Evolutionary conservation across 345 rosid species (phyloP).

Genomic region (Hibiscus tridactylites): DNA sequence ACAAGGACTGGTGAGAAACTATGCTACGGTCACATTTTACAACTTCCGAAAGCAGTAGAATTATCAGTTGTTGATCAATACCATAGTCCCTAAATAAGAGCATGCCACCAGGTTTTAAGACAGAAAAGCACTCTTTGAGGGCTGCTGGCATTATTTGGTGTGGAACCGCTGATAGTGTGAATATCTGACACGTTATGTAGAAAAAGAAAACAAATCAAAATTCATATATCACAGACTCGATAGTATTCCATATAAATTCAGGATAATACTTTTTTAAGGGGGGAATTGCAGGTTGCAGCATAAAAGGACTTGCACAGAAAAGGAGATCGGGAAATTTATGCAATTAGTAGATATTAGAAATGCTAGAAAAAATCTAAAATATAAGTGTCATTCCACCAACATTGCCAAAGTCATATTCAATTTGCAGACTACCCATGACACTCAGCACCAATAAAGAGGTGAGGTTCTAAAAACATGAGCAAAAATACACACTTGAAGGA

Average conservation of each 20-base stretch:
- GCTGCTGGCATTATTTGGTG: constrained; percentile 53
- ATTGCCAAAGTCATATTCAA: not conserved
- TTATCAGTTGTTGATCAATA: constrained; percentile 21
- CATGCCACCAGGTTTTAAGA: constrained; percentile 74
- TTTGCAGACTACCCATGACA: not conserved
- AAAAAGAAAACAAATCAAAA: not conserved
- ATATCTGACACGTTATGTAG: constrained; percentile 41
- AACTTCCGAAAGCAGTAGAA: not conserved
- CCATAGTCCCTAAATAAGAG: constrained; percentile 86
- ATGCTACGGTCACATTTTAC: not conserved
- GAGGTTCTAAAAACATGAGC: not conserved
- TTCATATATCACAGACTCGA: not conserved
- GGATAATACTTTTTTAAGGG: not conserved
- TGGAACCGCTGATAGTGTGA: constrained; percentile 84
- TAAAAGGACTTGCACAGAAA: not conserved
- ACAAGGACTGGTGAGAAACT: not conserved
- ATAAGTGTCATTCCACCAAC: not conserved
- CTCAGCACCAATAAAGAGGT: not conserved
- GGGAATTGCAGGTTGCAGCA: too few relatives aligned
- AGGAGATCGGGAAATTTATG: not conserved
- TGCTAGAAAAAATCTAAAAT: not conserved
- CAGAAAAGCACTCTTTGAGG: constrained; percentile 51
- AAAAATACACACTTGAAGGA: not conserved
- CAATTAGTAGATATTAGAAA: not conserved
- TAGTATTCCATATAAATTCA: not conserved